phyloP scores from a whole-genome alignment of 2,329 filamentous ascomycete genomes.

The Colletotrichum musae region DNA sequence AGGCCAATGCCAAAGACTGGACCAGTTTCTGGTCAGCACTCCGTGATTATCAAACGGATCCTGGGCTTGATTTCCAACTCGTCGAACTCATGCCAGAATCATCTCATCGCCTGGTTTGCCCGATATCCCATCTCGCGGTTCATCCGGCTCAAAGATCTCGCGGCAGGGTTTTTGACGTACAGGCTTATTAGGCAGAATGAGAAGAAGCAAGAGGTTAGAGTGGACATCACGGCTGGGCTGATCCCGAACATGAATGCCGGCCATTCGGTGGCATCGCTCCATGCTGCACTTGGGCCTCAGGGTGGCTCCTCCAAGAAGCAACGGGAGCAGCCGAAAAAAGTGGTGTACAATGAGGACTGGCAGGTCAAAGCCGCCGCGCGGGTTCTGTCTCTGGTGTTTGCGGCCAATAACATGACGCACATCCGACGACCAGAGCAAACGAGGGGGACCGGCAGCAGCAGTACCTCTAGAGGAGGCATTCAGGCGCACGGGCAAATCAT shows the following conservation, averaged over 20 bases:
- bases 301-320: slow-evolving; percentile 66
- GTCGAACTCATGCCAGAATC: slow-evolving; percentile 81
- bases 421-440: slow-evolving; percentile 52
- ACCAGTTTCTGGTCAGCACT: slow-evolving; percentile 76
- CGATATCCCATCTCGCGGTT: slow-evolving; percentile 78
- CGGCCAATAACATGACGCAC: slow-evolving; percentile 77
- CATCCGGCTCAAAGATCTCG: slow-evolving; percentile 80
- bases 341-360: slow-evolving; percentile 87
- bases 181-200: slow-evolving; percentile 80
- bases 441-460: slow-evolving; percentile 27
- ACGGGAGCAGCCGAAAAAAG: slow-evolving; percentile 68
- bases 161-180: slow-evolving; percentile 85
- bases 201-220: slow-evolving; percentile 71
- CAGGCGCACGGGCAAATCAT: slow-evolving; percentile 75
- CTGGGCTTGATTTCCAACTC: slow-evolving; percentile 85
- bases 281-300: slow-evolving; percentile 78
- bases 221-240: slow-evolving; percentile 76
- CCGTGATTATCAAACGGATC: slow-evolving; percentile 87
- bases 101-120: slow-evolving; percentile 84
- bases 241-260: slow-evolving; percentile 80
- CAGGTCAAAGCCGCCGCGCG: slow-evolving; percentile 86
- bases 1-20: slow-evolving; percentile 52
- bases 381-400: slow-evolving; percentile 85
- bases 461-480: slow-evolving; percentile 57
- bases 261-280: slow-evolving; percentile 78